These are phyloP conservation scores for Leptographium wingfieldii DNA, from an alignment of 2,329 filamentous ascomycete species.

Conservation along the genomic window DNA sequence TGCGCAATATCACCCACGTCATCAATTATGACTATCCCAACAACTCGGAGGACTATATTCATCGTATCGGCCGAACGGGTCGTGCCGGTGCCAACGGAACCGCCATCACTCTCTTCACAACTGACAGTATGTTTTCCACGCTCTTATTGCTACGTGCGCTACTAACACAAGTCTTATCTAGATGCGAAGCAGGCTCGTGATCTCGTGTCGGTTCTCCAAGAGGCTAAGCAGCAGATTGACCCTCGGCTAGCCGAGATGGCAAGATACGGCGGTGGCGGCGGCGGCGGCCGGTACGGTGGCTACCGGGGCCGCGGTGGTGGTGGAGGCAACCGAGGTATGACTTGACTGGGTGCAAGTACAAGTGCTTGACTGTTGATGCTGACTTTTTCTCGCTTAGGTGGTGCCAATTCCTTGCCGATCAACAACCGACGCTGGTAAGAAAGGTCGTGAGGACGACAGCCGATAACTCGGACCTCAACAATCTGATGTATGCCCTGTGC, in stretches of 20 bases:
- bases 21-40: slow-evolving; percentile 99
- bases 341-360: not conserved
- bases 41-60: slow-evolving; percentile 97
- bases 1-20: slow-evolving; percentile 99
- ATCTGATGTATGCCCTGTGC: not conserved
- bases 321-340: slow-evolving; percentile 28
- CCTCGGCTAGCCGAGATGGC: slow-evolving; percentile 93
- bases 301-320: slow-evolving; percentile 51
- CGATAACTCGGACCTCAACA: not conserved
- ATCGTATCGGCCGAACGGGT: slow-evolving; percentile 91
- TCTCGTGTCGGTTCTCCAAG: slow-evolving; percentile 79
- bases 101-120: slow-evolving; percentile 96
- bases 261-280: slow-evolving; percentile 76
- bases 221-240: slow-evolving; percentile 97
- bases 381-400: slow-evolving; percentile 8
- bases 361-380: not conserved
- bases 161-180: slow-evolving; percentile 19
- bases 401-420: slow-evolving; percentile 38
- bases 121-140: slow-evolving; percentile 65
- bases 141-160: not conserved
- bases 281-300: slow-evolving; percentile 60
- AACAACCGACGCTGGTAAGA: slow-evolving; percentile 39
- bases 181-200: slow-evolving; percentile 94
- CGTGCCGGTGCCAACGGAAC: slow-evolving; percentile 90
- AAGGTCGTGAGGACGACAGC: not conserved